Conservation (phyloP, 202 grass and related monocot species). For the Carex arenaria region DNA sequence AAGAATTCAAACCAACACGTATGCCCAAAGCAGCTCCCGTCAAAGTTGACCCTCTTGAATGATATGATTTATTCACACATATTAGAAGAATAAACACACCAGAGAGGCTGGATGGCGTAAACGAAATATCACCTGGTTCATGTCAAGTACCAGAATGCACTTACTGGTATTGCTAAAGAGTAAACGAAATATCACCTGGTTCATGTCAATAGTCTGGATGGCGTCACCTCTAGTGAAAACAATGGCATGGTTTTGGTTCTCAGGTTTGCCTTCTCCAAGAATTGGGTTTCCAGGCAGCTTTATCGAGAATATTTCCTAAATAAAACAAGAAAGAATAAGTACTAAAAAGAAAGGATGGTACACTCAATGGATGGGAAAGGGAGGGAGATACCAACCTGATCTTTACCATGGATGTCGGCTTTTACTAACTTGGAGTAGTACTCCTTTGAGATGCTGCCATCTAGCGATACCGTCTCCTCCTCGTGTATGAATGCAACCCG, state of each 20-base stretch:
- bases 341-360: not conserved
- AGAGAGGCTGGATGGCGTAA: not conserved
- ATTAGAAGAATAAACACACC: not conserved
- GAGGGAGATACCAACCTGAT: slow-evolving; percentile 55
- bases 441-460: slow-evolving; percentile 46
- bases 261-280: slow-evolving; percentile 92
- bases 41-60: not conserved
- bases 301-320: slow-evolving; percentile 88
- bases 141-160: not conserved
- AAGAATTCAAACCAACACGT: not conserved
- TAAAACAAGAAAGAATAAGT: slow-evolving; percentile 11
- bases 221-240: slow-evolving; percentile 89
- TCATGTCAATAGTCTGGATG: slow-evolving; percentile 93
- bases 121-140: no score
- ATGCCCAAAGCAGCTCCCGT: not conserved
- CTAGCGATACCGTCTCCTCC: slow-evolving; percentile 38
- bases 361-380: not conserved
- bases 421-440: slow-evolving; percentile 96
- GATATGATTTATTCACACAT: not conserved
- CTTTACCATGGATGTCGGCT: slow-evolving; percentile 85
- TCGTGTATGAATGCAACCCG: slow-evolving; percentile 97
- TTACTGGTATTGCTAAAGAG: slow-evolving; percentile 3
- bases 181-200: slow-evolving; percentile 52
- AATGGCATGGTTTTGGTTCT: slow-evolving; percentile 97
- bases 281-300: slow-evolving; percentile 88